Evolutionary conservation across 441 rosid species (phyloP), one percentile per base, ranked within the genome.

Genomic region (Dalechampia spathulata): DNA sequence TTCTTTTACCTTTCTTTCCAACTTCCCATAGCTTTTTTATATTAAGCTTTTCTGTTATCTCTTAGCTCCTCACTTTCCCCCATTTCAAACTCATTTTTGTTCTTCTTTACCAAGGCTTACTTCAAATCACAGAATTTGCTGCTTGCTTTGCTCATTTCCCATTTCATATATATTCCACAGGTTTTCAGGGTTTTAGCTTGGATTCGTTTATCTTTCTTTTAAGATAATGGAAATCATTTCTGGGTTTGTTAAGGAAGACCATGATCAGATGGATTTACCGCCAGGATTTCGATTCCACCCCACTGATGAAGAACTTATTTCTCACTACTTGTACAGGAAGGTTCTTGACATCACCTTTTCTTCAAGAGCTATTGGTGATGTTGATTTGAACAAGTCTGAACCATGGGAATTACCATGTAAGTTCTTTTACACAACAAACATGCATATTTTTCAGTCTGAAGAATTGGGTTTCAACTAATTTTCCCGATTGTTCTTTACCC

Each of bases 321-420:
- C 76, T 40, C 87, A 86, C 64, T 88, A 91, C 55, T 61, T 91
- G 52, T 70, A 74, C 70, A 78, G 75, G 75, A 88, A 88, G 67
- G 98, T 88, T 54, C 69, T 71, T 15, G 81, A 88, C 37, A 27
- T 64, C 8, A 49, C 25, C 55, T 88, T 91, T 76, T 50, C 82
- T 0, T 72, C 86, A 46, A 70, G 63, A 73, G 96, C 98, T 21
- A 83, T 91, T 63, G 95, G 93, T 34, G 95, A 88, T 59, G 96
- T 86, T 14, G 96, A 91, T 59, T 73, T 91, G 76, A 91, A 91
- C 87, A 88, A 83, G 78, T 83, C 90, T 60, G 98, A 91, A 72
- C 98, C 98, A 5, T 91, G 98, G 98, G 98, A 91, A 44, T 67
- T 91, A 54, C 98, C 98, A 1, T 62, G 98, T 91, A 75, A n/a